Conservation (phyloP, 805 yeast species). For the Candida quercuum region DNA sequence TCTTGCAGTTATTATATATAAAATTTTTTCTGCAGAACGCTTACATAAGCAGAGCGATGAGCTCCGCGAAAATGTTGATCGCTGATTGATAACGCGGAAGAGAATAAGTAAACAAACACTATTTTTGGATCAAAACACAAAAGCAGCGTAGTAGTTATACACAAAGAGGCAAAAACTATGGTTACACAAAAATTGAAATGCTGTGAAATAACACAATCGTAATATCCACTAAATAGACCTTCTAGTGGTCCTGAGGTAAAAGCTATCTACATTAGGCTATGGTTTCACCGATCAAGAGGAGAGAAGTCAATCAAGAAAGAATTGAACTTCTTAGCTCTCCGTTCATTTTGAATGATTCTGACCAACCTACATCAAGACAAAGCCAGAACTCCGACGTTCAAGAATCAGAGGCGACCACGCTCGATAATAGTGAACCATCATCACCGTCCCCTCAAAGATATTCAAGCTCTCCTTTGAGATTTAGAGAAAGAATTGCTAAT, state of each 20-base stretch:
- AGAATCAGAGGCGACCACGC: too few species aligned
- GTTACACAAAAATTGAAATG: neutral
- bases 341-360: neutral
- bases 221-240: too few species aligned
- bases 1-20: neutral
- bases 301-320: neutral
- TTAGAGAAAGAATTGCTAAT: conserved; percentile 3
- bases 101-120: too few species aligned
- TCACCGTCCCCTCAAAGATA: neutral
- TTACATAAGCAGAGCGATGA: neutral
- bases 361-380: too few species aligned
- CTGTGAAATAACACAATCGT: too few species aligned
- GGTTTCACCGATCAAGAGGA: neutral
- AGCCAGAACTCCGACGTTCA: too few species aligned
- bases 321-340: conserved; percentile 4
- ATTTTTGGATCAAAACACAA: neutral
- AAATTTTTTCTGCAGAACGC: neutral
- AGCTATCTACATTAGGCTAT: too few species aligned
- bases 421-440: neutral
- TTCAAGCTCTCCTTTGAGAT: neutral
- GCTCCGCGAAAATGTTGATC: neutral
- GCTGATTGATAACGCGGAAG: too few species aligned
- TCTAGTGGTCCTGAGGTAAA: neutral
- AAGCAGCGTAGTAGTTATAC: neutral
- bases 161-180: neutral